phyloP scores from a whole-genome alignment of 805 yeast genomes.

The Candida ortonii region DNA sequence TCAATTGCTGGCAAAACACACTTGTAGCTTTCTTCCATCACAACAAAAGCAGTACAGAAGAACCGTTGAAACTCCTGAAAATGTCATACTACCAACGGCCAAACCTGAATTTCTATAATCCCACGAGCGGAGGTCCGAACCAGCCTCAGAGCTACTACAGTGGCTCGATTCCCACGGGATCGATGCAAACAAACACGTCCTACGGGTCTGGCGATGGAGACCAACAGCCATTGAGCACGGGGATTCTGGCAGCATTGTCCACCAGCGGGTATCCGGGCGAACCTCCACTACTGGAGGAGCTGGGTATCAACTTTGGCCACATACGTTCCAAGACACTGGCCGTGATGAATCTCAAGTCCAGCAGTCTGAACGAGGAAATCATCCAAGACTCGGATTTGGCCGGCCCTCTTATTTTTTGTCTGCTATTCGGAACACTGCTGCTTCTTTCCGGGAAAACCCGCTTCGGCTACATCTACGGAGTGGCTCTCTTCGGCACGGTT shows the following conservation, averaged over 20 bases:
- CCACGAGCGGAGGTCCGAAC: conserved; percentile 6
- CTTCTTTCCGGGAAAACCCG: conserved; percentile 90
- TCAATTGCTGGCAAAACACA: too few species aligned
- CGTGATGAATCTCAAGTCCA: conserved; percentile 69
- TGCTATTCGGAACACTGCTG: conserved; percentile 79
- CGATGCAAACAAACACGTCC: conserved; percentile 26
- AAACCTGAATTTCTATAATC: conserved; percentile 17
- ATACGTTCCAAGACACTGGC: conserved; percentile 81
- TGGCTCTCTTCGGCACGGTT: conserved; percentile 85
- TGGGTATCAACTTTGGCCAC: conserved; percentile 89
- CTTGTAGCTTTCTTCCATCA: too few species aligned
- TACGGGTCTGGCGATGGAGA: conserved; percentile 29
- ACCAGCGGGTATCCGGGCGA: conserved; percentile 95
- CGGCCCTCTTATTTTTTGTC: conserved; percentile 87
- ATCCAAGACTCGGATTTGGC: conserved; percentile 91
- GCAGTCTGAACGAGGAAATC: conserved; percentile 65
- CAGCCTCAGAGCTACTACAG: conserved; percentile 12
- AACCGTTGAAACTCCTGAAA: too few species aligned
- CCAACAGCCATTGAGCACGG: conserved; percentile 54
- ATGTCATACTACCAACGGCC: conserved; percentile 38
- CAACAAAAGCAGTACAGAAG: too few species aligned
- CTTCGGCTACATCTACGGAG: conserved; percentile 95
- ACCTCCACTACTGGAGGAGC: conserved; percentile 85
- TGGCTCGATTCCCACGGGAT: conserved; percentile 27
- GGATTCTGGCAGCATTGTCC: conserved; percentile 87